These are phyloP conservation scores for Cruciata laevipes DNA, from an alignment of 257 asterid genomes.

Conservation along the genomic window DNA sequence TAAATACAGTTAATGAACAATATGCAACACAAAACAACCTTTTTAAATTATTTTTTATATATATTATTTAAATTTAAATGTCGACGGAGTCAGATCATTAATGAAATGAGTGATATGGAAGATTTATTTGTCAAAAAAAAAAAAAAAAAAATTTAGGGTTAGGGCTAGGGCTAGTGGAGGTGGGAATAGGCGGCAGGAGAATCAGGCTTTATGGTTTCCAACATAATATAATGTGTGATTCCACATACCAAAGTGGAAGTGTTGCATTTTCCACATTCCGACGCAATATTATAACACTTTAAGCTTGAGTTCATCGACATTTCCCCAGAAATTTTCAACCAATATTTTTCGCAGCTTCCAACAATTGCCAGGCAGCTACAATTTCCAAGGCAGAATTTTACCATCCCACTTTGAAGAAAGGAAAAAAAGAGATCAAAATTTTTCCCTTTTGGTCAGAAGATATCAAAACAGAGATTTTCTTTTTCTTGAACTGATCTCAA, in stretches of 20 bases:
- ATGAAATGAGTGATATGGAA: too few species aligned
- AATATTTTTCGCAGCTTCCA: conserved; percentile 25
- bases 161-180: conserved; percentile 20
- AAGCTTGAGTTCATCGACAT: conserved; percentile 17
- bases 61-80: too few species aligned
- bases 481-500: too few species aligned
- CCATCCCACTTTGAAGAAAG: background rate
- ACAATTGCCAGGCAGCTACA: conserved; percentile 26
- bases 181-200: conserved; percentile 25
- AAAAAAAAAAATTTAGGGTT: background rate
- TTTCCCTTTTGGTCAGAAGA: background rate
- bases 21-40: too few species aligned
- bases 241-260: background rate
- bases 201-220: conserved; percentile 10
- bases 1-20: too few species aligned
- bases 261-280: background rate
- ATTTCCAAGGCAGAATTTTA: conserved; percentile 34
- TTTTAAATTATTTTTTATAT: too few species aligned
- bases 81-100: too few species aligned
- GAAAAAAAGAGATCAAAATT: background rate
- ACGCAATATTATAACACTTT: background rate
- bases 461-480: background rate
- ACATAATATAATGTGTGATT: too few species aligned
- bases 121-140: too few species aligned
- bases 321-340: conserved; percentile 17